Conservation (phyloP, 139 green algal genomes). For the Chlamydomonas schloesseri region DNA sequence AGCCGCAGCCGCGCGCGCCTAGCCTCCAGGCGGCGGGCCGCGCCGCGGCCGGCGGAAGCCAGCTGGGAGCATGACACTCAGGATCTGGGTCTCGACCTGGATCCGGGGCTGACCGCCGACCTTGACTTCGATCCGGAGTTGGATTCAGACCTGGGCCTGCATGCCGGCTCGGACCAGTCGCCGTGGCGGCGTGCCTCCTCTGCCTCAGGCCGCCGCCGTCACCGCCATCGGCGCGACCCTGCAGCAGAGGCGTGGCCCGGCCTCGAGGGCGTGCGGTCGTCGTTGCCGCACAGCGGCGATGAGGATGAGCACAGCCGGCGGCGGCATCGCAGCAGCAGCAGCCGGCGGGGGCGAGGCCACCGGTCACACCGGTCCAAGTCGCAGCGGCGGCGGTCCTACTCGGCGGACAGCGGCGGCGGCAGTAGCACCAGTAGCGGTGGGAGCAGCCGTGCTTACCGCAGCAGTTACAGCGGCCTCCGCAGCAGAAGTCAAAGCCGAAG, state of each 20-base stretch:
- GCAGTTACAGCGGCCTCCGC: too few species aligned
- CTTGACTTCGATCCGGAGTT: background rate
- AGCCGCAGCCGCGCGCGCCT: background rate
- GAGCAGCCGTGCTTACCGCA: too few species aligned
- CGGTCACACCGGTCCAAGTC: background rate
- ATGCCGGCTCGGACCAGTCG: too few species aligned
- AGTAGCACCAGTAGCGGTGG: too few species aligned
- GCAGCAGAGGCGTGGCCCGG: too few species aligned
- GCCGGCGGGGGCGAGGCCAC: background rate
- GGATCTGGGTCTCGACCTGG: background rate
- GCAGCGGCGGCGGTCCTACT: background rate
- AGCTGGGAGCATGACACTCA: background rate
- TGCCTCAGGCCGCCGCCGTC: background rate
- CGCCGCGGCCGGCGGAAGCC: too few species aligned
- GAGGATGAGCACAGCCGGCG: too few species aligned
- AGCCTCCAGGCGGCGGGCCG: background rate
- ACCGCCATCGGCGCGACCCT: background rate
- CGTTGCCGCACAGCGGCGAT: background rate
- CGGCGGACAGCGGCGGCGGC: too few species aligned
- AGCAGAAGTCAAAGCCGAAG: background rate
- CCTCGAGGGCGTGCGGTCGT: background rate
- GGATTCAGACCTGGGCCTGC: background rate
- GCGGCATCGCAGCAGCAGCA: background rate
- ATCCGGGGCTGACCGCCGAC: background rate
- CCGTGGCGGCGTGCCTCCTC: background rate